Evolutionary conservation across 1,284 basidiomycete species (phyloP), one percentile per base, ranked within the genome.

Genomic region (Moesziomyces parantarcticus): DNA sequence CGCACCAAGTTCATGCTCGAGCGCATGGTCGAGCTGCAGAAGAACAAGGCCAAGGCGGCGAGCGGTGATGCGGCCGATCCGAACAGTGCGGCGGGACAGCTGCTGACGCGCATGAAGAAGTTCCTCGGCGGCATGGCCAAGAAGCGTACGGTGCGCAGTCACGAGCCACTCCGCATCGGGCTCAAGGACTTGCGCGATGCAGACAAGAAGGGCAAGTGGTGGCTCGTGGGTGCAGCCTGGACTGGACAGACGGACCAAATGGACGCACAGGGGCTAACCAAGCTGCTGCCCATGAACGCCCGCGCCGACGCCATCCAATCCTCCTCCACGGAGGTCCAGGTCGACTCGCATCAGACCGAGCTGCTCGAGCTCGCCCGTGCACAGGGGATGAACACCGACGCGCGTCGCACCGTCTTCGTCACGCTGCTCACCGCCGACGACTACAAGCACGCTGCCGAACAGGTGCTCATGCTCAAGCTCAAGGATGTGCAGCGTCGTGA

Each of bases 311-410:
- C 50, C 26, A 63, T 73, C 40, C 69, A 73, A 23, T 59, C 69
- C 3, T 48, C 56, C 22, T 10, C 58, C 8, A 21, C 40, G 8
- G 1, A 43, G 23, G 3, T 34, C 23, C 53, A 87, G 50, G 73
- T 87, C 89, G 54, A 91, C 8, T 47, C 94, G 88, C 50, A 64
- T 16, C 61, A 69, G 20, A 29, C 56, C 1, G 85, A 87, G 13
- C 85, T 99, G 34, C 77, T 92, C 34, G 91, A 90, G 69, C 87
- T 98, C 14, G 96, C 96, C 1, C 88, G 90, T 69, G 91, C 90
- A 80, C 97, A 99, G 82, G 97, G 97, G 22, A 99, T 99, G 96
- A 99, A 99, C 83, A 98, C 96, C 0, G 95, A 97, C 72, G 91
- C 97, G 32, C 88, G 96, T 36, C 87, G 94, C 57, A 90, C 90